Conservation (phyloP, 257 asterid species). For the Oldenlandia corymbosa region DNA sequence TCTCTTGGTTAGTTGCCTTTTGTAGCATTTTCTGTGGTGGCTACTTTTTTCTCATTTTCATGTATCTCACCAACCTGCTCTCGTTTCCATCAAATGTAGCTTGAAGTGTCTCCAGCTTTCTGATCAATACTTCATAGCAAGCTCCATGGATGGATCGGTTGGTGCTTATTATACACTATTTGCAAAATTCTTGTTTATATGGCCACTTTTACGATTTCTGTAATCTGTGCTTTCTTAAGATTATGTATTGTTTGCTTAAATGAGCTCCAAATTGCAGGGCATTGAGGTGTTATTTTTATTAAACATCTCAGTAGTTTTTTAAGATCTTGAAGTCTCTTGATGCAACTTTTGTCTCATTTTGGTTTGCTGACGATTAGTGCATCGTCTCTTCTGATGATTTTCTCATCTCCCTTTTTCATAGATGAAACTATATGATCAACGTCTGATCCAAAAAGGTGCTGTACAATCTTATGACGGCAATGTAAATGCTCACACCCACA, state of each 20-base stretch:
- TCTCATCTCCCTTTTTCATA: conserved; percentile 18
- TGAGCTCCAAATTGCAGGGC: not conserved
- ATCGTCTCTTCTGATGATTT: not conserved
- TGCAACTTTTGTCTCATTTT: not conserved
- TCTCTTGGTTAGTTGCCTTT: conserved; percentile 62
- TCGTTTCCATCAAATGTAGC: conserved; percentile 38
- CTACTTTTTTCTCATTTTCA: conserved; percentile 8
- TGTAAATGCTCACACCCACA: conserved; percentile 69
- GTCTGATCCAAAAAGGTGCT: conserved; percentile 60
- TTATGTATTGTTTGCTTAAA: not conserved
- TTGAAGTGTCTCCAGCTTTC: conserved; percentile 54
- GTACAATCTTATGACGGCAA: conserved; percentile 79
- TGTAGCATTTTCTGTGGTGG: conserved; percentile 3
- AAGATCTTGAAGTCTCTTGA: no score
- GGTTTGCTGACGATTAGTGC: not conserved
- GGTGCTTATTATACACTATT: conserved; percentile 36
- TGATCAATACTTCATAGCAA: conserved; percentile 82
- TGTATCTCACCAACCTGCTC: not conserved
- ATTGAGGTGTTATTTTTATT: no score
- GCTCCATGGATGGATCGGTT: conserved; percentile 98
- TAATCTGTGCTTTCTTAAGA: conserved; percentile 4
- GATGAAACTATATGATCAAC: conserved; percentile 87
- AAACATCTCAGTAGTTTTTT: no score
- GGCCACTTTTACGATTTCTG: not conserved
- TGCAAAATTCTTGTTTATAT: not conserved